Conservation (phyloP, 257 asterid species). For the Avicennia marina region DNA sequence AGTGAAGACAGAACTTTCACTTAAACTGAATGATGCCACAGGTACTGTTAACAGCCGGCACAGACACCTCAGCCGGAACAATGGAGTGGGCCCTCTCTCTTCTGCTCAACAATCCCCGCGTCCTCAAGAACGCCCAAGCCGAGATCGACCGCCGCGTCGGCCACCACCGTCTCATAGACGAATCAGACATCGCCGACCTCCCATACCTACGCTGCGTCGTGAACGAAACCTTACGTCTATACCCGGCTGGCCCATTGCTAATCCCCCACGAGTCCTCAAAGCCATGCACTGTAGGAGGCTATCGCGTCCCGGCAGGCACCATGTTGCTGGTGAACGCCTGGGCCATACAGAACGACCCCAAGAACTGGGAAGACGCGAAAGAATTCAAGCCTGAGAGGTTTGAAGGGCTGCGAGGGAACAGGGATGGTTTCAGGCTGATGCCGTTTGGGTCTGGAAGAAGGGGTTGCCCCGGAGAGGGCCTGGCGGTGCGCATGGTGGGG, state of each 20-base stretch:
- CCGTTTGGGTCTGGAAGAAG: not conserved
- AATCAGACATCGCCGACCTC: constrained; percentile 30
- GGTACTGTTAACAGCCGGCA: constrained; percentile 40
- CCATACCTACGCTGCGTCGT: constrained; percentile 33
- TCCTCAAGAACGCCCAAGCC: constrained; percentile 32
- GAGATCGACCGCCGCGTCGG: constrained; percentile 31
- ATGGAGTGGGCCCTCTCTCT: constrained; percentile 48
- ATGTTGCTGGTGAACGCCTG: constrained; percentile 36
- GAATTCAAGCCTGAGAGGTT: constrained; percentile 1
- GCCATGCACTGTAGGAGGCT: constrained; percentile 32
- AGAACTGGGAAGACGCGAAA: constrained; percentile 32
- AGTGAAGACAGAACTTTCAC: not conserved
- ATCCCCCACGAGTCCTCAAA: constrained; percentile 45
- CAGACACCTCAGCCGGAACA: constrained; percentile 41
- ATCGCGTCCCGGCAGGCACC: constrained; percentile 30
- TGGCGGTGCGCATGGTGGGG: constrained; percentile 6
- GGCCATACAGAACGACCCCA: constrained; percentile 45
- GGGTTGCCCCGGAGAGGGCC: not conserved
- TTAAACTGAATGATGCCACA: not conserved
- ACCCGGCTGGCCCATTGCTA: constrained; percentile 40
- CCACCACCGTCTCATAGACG: constrained; percentile 25
- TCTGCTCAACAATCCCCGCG: constrained; percentile 33
- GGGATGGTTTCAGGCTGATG: constrained; percentile 11
- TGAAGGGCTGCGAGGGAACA: constrained; percentile 20
- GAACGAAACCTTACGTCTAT: constrained; percentile 38